These are phyloP conservation scores for Irpex lacteus DNA, from an alignment of 1,284 basidiomycete genomes.

Conservation along the genomic window DNA sequence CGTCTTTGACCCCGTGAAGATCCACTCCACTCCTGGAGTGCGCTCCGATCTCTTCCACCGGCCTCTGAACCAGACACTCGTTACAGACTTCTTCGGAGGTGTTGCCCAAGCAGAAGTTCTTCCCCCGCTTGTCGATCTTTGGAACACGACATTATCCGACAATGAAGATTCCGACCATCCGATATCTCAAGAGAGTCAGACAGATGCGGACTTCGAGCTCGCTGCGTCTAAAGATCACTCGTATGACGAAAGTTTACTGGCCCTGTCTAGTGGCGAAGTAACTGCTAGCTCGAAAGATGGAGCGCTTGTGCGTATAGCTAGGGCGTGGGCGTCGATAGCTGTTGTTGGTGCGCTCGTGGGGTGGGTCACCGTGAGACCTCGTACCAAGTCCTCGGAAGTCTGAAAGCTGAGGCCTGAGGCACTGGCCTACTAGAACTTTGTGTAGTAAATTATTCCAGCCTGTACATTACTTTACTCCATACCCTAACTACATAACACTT, in stretches of 20 bases:
- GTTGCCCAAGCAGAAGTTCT: slow-evolving; percentile 81
- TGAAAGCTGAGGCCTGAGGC: no score
- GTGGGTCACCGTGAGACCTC: slow-evolving; percentile 26
- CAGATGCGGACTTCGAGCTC: background rate
- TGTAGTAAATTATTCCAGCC: background rate
- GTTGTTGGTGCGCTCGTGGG: slow-evolving; percentile 33
- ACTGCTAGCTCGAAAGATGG: background rate
- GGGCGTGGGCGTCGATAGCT: slow-evolving; percentile 37
- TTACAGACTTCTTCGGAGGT: slow-evolving; percentile 97
- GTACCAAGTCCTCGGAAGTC: background rate
- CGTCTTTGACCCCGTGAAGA: slow-evolving; percentile 54
- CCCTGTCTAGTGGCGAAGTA: background rate
- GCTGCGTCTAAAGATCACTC: background rate
- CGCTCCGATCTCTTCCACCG: slow-evolving; percentile 81
- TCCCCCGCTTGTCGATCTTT: slow-evolving; percentile 8
- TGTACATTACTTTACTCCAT: background rate
- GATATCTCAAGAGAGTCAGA: slow-evolving; percentile 6
- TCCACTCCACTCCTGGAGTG: slow-evolving; percentile 86
- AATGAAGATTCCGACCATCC: background rate
- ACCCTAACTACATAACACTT: background rate
- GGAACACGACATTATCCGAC: background rate
- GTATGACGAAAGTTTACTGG: background rate
- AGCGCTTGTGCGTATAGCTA: slow-evolving; percentile 13
- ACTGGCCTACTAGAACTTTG: background rate
- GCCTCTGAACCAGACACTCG: slow-evolving; percentile 64